These are phyloP conservation scores for Trichoderma asperellum DNA, from an alignment of 2,329 filamentous ascomycete species.

Conservation along the genomic window DNA sequence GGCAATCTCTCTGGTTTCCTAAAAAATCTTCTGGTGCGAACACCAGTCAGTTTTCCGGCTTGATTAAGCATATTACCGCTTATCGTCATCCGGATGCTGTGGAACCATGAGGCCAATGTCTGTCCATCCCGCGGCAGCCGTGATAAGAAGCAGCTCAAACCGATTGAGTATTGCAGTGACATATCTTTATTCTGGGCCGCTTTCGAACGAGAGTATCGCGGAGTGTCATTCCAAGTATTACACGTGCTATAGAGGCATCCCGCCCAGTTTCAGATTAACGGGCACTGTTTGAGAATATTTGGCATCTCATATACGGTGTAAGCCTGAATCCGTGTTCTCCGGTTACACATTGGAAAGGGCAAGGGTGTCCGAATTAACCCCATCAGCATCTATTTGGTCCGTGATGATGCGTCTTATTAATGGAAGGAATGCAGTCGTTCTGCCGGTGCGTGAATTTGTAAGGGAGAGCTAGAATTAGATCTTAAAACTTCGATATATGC, in stretches of 20 bases:
- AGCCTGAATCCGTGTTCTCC: constrained; percentile 4
- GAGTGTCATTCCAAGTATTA: constrained; percentile 5
- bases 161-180: not conserved
- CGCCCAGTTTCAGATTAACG: not conserved
- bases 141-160: not conserved
- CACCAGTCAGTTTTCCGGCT: not conserved
- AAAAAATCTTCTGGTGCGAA: not conserved
- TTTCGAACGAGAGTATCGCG: not conserved
- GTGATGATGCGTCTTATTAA: not conserved
- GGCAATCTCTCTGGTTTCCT: not conserved
- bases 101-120: constrained; percentile 5
- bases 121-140: not conserved
- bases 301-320: not conserved
- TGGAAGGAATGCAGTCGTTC: not conserved
- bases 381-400: not conserved
- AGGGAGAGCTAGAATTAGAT: not conserved
- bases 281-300: not conserved
- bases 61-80: not conserved
- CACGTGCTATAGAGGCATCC: not conserved
- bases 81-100: constrained; percentile 1
- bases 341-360: not conserved
- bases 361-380: not conserved
- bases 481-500: not conserved
- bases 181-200: not conserved
- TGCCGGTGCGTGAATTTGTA: not conserved